phyloP scores from a whole-genome alignment of 2,329 filamentous ascomycete species.

The Fusarium liriodendri region DNA sequence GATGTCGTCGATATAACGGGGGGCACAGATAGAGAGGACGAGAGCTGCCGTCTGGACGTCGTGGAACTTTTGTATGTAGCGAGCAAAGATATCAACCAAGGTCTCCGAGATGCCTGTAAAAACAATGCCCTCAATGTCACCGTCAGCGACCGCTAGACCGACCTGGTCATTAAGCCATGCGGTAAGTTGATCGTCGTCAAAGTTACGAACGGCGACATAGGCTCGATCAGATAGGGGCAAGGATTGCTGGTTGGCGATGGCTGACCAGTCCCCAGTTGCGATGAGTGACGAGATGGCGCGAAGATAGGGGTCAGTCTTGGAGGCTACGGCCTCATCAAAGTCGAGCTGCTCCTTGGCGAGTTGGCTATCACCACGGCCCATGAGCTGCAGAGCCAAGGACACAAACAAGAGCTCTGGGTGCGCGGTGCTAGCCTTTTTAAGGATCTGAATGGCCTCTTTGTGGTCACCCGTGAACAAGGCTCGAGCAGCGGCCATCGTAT shows the following conservation, averaged over 20 bases:
- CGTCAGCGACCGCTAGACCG: conserved; percentile 68
- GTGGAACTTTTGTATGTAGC: conserved; percentile 79
- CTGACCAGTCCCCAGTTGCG: conserved; percentile 79
- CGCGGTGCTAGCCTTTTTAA: conserved; percentile 73
- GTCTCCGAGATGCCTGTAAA: conserved; percentile 81
- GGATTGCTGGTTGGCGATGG: conserved; percentile 78
- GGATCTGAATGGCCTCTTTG: conserved; percentile 74
- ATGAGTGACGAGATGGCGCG: conserved; percentile 84
- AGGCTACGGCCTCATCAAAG: conserved; percentile 69
- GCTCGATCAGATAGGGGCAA: conserved; percentile 80
- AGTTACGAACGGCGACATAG: conserved; percentile 76
- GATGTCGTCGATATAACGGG: conserved; percentile 80
- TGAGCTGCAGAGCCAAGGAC: conserved; percentile 73
- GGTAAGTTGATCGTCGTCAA: conserved; percentile 70
- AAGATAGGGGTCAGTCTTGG: conserved; percentile 80
- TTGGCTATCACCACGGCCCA: conserved; percentile 61
- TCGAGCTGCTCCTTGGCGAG: conserved; percentile 63
- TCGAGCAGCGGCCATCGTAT: conserved; percentile 81
- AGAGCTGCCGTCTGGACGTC: conserved; percentile 85
- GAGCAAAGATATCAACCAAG: conserved; percentile 79
- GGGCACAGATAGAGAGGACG: conserved; percentile 78
- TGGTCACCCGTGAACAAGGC: conserved; percentile 80
- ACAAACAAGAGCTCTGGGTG: conserved; percentile 76
- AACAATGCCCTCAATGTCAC: conserved; percentile 81
- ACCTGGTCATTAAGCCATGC: conserved; percentile 77